Conservation (phyloP, 1,284 basidiomycete genomes). For the Sanghuangporus weigelae region DNA sequence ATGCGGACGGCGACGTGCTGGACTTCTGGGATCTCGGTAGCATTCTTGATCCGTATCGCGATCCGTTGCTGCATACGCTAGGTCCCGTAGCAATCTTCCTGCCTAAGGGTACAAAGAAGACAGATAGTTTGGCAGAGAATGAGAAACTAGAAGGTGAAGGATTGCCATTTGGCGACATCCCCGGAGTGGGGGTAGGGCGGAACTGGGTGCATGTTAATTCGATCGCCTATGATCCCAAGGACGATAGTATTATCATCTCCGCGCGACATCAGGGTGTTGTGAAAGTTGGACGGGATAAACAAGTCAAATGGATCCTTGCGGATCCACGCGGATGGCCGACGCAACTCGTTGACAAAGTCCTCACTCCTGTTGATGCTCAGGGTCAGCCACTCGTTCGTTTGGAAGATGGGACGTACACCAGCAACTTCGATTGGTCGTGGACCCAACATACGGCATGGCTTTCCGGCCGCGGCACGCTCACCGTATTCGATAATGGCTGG, state of each 20-base stretch:
- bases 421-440: constrained; percentile 5
- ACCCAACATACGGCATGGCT: constrained; percentile 7
- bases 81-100: background rate
- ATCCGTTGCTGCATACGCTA: background rate
- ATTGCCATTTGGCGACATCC: background rate
- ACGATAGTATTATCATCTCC: constrained; percentile 1
- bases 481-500: constrained; percentile 7
- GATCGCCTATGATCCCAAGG: constrained; percentile 1
- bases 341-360: background rate
- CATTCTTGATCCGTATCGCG: constrained; percentile 3
- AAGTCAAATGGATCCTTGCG: constrained; percentile 8
- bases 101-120: background rate
- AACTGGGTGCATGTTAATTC: constrained; percentile 7
- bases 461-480: background rate
- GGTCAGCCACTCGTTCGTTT: background rate
- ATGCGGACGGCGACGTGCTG: constrained; percentile 1
- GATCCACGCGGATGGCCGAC: constrained; percentile 1
- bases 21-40: constrained; percentile 6
- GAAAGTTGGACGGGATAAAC: constrained; percentile 1
- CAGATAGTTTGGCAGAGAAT: background rate
- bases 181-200: constrained; percentile 3
- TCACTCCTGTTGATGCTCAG: background rate
- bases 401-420: background rate
- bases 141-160: background rate
- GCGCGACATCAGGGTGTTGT: constrained; percentile 1